Evolutionary conservation across 768 basidiomycete species (phyloP), one percentile per base, ranked within the genome.

Genomic region (Boletus bicolor): DNA sequence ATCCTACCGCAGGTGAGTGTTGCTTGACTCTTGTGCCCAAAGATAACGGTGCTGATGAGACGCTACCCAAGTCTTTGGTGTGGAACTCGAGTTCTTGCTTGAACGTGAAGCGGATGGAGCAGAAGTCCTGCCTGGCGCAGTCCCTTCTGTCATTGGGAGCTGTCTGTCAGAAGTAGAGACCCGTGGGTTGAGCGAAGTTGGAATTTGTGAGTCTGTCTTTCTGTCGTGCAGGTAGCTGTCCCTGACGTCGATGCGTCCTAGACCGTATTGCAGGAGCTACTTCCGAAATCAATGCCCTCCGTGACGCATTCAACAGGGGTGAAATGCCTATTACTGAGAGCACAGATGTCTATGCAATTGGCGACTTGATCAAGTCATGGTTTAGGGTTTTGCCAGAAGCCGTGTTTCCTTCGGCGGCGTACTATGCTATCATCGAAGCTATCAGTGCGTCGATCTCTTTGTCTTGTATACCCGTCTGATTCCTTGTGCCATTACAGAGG

Each of bases 281-380:
- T 12, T 82, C 79, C 0, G 85, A 87, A 57, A 87, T 91, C 57
- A 84, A 80, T 59, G 74, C 78, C 14, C 76, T 92, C 35, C 86
- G 84, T 57, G 86, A 91, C 0, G 83, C 83, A 11, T 86, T 91
- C 71, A 91, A 93, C 71, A 76, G 81, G 82, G 83, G 86, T 54
- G 81, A 85, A 64, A 79, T 75, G 63, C 87, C 87, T 1, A 79
- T 87, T 63, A 72, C 79, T 36, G 68, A 76, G 36, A 75, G 69
- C 26, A 84, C 84, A 1, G 92, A 94, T 63, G 86, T 93, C 42
- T 86, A 92, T 69, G 88, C 89, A 35, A 82, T 93, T 37, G 85
- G 91, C 56, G 92, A 92, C 66, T 73, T 89, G 56, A 80, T 94
- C 67, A 93, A 93, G 73, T 82, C 86, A 0, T 93, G 89, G 89